phyloP scores from a whole-genome alignment of 345 rosid genomes.

The Rhodamnia rubescens region DNA sequence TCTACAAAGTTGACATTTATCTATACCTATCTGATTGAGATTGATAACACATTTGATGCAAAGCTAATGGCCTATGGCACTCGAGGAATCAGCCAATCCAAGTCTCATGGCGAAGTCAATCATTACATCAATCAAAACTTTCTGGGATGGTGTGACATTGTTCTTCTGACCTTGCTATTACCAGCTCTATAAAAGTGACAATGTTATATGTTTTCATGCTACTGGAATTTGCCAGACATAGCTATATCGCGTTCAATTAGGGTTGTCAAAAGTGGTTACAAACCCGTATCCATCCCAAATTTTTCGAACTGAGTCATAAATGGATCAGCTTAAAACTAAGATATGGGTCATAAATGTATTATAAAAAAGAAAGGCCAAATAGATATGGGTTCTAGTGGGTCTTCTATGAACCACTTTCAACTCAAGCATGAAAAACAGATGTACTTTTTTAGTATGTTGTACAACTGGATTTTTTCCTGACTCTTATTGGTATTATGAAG shows the following conservation, averaged over 20 bases:
- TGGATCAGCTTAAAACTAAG: too few species aligned
- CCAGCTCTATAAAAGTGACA: background rate
- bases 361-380: too few species aligned
- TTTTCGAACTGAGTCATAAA: too few species aligned
- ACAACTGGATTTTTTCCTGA: background rate
- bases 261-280: too few species aligned
- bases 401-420: too few species aligned
- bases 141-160: background rate
- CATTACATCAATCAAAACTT: constrained; percentile 21
- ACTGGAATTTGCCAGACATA: constrained; percentile 42
- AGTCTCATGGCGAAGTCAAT: constrained; percentile 37
- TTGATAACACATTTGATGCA: constrained; percentile 11
- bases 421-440: too few species aligned
- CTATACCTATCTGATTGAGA: constrained; percentile 21
- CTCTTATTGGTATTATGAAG: background rate
- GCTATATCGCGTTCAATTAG: constrained; percentile 17
- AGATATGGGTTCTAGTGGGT: too few species aligned
- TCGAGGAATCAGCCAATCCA: constrained; percentile 32
- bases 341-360: too few species aligned
- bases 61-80: constrained; percentile 3
- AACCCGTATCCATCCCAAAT: too few species aligned
- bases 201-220: background rate
- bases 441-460: background rate
- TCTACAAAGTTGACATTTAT: background rate
- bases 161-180: background rate